A percentile compares a stretch with the other conserved stretches of the same genome.
phyloP scores from a whole-genome alignment of 2,329 filamentous ascomycete species.

The Venturia aucupariae region DNA sequence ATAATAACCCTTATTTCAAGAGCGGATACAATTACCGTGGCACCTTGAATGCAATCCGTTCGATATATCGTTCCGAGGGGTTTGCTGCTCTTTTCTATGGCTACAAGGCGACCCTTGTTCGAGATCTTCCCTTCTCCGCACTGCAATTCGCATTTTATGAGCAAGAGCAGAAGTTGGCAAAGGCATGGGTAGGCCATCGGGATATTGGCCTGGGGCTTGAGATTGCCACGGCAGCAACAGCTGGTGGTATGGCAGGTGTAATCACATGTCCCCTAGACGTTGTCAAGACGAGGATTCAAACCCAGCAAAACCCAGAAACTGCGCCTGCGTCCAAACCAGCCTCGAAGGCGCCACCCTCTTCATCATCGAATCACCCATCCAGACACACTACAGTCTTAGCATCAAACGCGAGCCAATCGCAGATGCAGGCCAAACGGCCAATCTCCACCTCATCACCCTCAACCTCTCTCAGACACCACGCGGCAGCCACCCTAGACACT shows the following conservation, averaged over 20 bases:
- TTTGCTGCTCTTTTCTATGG: slow-evolving; percentile 82
- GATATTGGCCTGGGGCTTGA: slow-evolving; percentile 83
- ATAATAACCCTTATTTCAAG: slow-evolving; percentile 88
- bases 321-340: slow-evolving; percentile 14
- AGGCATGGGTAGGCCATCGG: slow-evolving; percentile 54
- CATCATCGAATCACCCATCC: neutral
- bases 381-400: slow-evolving; percentile 5
- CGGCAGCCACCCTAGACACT: slow-evolving; percentile 73
- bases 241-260: slow-evolving; percentile 85
- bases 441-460: slow-evolving; percentile 89
- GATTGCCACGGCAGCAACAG: slow-evolving; percentile 78
- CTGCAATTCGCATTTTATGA: slow-evolving; percentile 98
- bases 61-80: slow-evolving; percentile 76
- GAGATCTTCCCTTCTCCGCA: slow-evolving; percentile 91
- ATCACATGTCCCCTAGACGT: slow-evolving; percentile 95
- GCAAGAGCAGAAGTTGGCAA: slow-evolving; percentile 77
- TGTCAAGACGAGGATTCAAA: slow-evolving; percentile 93
- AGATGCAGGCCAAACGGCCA: slow-evolving; percentile 44
- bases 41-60: slow-evolving; percentile 73
- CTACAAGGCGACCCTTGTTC: slow-evolving; percentile 92
- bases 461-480: slow-evolving; percentile 69
- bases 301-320: slow-evolving; percentile 58
- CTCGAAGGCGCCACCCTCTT: neutral
- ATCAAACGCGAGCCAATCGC: slow-evolving; percentile 16
- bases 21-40: slow-evolving; percentile 95